A percentile compares a stretch with the other conserved stretches of the same genome.
These are phyloP conservation scores for Chaetomiaceae sp. DNA, from an alignment of 2,329 filamentous ascomycete genomes.

Conservation along the genomic window DNA sequence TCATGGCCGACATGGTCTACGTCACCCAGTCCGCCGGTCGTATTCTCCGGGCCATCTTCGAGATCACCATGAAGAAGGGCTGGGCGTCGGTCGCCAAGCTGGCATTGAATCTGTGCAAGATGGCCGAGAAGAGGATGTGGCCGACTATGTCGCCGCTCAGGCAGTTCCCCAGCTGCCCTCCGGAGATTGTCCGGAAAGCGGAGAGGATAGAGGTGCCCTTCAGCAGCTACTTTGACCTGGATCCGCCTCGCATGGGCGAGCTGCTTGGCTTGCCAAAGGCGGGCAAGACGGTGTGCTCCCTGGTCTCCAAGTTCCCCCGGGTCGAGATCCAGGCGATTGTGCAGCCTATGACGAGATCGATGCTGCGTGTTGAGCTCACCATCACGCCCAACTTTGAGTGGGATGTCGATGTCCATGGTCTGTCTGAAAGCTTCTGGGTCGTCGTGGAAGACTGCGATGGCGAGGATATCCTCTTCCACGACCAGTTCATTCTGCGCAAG, in stretches of 20 bases:
- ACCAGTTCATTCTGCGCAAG: constrained; percentile 85
- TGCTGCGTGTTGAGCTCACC: constrained; percentile 84
- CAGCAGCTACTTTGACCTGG: constrained; percentile 91
- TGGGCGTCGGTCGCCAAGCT: constrained; percentile 92
- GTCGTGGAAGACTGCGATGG: constrained; percentile 96
- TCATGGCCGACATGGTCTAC: constrained; percentile 99
- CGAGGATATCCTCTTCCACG: constrained; percentile 90
- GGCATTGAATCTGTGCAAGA: constrained; percentile 92
- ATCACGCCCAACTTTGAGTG: constrained; percentile 94
- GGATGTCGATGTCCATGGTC: constrained; percentile 85
- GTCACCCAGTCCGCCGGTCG: constrained; percentile 96
- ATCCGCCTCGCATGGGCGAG: constrained; percentile 94
- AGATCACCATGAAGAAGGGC: constrained; percentile 94
- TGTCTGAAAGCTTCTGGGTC: constrained; percentile 93
- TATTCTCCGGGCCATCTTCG: constrained; percentile 91
- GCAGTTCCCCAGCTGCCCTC: constrained; percentile 78
- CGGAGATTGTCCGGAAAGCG: constrained; percentile 84
- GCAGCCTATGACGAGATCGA: constrained; percentile 88
- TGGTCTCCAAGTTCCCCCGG: constrained; percentile 89
- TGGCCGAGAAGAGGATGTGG: constrained; percentile 99
- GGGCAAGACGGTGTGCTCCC: constrained; percentile 75
- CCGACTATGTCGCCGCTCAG: constrained; percentile 94
- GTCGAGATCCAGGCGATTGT: constrained; percentile 90
- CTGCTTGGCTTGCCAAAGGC: constrained; percentile 85
- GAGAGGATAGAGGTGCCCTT: constrained; percentile 94